Base-by-base conservation (phyloP, 2,329 filamentous ascomycete genomes). In the Colletotrichum tropicicola region DNA sequence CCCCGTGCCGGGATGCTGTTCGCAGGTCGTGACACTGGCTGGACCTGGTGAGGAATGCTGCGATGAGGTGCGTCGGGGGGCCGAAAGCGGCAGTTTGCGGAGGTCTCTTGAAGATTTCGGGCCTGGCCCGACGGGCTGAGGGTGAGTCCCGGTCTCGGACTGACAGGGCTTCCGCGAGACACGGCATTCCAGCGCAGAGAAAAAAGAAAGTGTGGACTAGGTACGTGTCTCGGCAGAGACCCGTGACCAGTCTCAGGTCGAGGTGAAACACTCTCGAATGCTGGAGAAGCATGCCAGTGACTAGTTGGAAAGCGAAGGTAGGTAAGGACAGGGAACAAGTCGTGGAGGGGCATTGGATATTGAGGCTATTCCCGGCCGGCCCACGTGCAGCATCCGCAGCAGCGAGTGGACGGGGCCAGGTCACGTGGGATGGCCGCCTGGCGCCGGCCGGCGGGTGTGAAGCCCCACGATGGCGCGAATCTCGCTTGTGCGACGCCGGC, bases 161-260 rank as follows among this genome's bases (percentile, higher is more conserved):
- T n/a, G 61, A 17, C 17, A 25, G 23, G 44, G 27, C 43, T 25
- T 32, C 43, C 37, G 44, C 23, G 44, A 51, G 58, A 65, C 62
- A 62, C 23, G 2, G 15, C 61, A 65, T 62, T 62, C 62, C 62
- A 65, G 58, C 28, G 57, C n/a, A 43, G 19, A 17, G 27, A 9
- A 43, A 25, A 41, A 55, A 48, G 37, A 28, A 47, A 51, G 39
- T n/a, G 19, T 21, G n/a, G n/a, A n/a, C n/a, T n/a, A n/a, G n/a
- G n/a, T n/a, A n/a, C n/a, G 35, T 43, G 59, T 62, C 59, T 62
- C 59, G 52, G 59, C 13, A 62, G 17, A 41, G 23, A 17, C 6
- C 21, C 30, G 47, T 30, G 57, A 45, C 17, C 27, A 8, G 58
- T 57, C 51, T 43, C 41, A 43, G 39, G 17, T 5, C 39, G 30